phyloP scores from a whole-genome alignment of 2,329 filamentous ascomycete genomes.

The Exophiala oligosperma region DNA sequence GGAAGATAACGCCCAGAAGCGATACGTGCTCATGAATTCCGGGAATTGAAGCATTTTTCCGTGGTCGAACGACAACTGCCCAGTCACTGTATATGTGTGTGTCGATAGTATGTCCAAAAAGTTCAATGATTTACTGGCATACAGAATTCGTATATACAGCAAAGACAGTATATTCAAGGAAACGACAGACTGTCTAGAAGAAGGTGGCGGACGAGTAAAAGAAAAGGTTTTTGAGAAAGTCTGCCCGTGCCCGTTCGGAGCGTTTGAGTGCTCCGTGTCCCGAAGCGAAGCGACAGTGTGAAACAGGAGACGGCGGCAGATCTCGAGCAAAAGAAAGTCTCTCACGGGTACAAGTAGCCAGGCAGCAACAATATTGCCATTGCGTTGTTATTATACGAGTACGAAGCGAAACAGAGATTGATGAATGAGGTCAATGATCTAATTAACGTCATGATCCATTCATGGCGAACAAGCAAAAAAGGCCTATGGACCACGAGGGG shows the following conservation, averaged over 20 bases:
- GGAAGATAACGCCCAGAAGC: conserved; percentile 24
- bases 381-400: not conserved
- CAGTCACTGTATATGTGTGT: too few species aligned
- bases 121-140: too few species aligned
- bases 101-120: too few species aligned
- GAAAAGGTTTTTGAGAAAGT: not conserved
- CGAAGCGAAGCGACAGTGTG: not conserved
- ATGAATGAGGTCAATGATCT: not conserved
- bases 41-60: conserved; percentile 41
- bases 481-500: too few species aligned
- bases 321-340: not conserved
- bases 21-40: conserved; percentile 19
- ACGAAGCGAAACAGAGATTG: not conserved
- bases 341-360: not conserved
- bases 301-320: not conserved
- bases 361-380: not conserved
- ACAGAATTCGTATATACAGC: too few species aligned
- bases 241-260: not conserved
- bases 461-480: too few species aligned
- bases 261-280: not conserved
- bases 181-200: not conserved
- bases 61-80: conserved; percentile 1
- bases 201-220: not conserved
- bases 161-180: too few species aligned
- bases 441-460: too few species aligned